Evolutionary conservation across 495 filamentous ascomycete species (phyloP).

Genomic region (Rostrohypoxylon terebratum): DNA sequence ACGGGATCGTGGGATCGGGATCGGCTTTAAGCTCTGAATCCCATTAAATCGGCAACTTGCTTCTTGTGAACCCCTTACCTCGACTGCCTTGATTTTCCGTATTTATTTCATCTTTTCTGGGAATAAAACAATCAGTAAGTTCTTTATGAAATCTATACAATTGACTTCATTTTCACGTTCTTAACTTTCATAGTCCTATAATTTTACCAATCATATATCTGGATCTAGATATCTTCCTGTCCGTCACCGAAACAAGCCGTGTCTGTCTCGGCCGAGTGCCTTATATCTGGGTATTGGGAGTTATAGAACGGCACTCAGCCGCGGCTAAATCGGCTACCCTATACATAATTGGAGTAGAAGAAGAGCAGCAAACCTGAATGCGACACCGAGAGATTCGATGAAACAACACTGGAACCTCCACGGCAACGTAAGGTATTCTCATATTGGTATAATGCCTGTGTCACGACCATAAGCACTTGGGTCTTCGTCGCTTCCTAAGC

Average conservation of each 20-base stretch:
- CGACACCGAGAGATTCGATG: background rate
- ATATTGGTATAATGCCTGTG: conserved; percentile 3
- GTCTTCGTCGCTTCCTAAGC: background rate
- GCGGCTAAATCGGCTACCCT: conserved; percentile 26
- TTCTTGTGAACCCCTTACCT: conserved; percentile 1
- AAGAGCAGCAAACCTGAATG: background rate
- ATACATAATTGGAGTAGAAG: background rate
- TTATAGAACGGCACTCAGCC: conserved; percentile 8
- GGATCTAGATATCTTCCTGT: background rate
- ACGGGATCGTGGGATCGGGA: conserved; percentile 6
- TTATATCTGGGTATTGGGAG: conserved; percentile 8
- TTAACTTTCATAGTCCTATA: too few relatives aligned
- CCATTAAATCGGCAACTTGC: conserved; percentile 11
- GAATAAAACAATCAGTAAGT: background rate
- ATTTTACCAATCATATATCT: too few relatives aligned
- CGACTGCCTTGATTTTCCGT: background rate
- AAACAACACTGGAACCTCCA: background rate
- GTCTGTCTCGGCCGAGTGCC: conserved; percentile 8
- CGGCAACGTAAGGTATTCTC: background rate
- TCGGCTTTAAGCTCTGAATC: conserved; percentile 28
- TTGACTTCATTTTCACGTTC: background rate
- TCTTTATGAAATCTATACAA: background rate
- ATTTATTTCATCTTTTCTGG: background rate
- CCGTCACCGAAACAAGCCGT: background rate
- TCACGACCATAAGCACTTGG: conserved; percentile 1